Conservation (phyloP, 139 green algal genomes). For the Chlorella sp. region DNA sequence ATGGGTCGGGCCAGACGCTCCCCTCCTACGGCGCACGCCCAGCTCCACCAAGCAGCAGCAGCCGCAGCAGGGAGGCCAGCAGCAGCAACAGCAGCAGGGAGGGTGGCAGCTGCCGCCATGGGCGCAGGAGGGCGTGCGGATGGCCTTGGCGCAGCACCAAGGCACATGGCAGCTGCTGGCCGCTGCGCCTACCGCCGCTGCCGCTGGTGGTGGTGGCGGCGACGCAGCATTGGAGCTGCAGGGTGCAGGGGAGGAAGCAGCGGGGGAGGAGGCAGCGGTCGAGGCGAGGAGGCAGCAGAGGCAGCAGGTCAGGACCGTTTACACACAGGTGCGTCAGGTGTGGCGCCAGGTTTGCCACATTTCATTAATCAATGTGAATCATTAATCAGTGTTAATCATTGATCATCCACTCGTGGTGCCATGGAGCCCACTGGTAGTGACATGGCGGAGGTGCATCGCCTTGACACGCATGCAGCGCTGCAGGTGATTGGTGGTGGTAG, state of each 20-base stretch:
- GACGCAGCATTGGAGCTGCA: background rate
- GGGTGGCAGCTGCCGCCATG: background rate
- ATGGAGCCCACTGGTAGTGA: background rate
- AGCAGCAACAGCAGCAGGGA: background rate
- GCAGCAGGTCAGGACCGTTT: slow-evolving; percentile 1
- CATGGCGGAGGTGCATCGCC: background rate
- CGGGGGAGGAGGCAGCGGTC: background rate
- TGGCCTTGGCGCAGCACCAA: background rate
- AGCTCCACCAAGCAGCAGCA: background rate
- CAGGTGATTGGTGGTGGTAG: background rate
- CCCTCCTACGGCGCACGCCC: too few species aligned
- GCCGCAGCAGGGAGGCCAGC: background rate
- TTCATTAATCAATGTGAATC: too few species aligned
- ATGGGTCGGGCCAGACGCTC: background rate
- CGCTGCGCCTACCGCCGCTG: background rate
- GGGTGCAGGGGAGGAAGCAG: background rate
- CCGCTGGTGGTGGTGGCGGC: background rate
- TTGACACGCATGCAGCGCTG: background rate
- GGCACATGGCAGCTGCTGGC: background rate
- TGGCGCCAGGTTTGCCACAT: too few species aligned
- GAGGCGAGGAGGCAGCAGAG: background rate
- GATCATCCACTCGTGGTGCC: too few species aligned
- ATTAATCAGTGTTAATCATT: too few species aligned
- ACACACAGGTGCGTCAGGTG: slow-evolving; percentile 7
- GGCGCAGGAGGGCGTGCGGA: background rate